Base-by-base conservation (phyloP, 2,329 filamentous ascomycete genomes). In the Penicillium paneum region DNA sequence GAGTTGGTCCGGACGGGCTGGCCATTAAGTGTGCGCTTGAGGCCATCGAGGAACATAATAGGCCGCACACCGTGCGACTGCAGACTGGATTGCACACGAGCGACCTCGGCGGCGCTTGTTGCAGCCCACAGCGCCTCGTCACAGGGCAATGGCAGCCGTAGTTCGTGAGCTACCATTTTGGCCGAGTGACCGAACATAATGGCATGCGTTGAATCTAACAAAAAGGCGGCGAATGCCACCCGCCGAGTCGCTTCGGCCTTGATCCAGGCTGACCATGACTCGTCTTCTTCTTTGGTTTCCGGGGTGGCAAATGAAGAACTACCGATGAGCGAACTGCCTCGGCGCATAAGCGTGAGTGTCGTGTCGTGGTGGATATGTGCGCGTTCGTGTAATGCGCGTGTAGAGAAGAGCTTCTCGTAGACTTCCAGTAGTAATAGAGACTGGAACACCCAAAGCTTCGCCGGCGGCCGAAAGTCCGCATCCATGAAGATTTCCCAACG, bases 331-430 rank as follows among this genome's bases (percentile, higher is more conserved):
- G 92, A 96, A 64, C 91, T 89, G 5, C 94, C 94, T 64, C 94
- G 84, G 34, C 94, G 87, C 93, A 99, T 97, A 55, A 97, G 78
- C 0, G 92, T 96, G 60, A 99, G 85, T 0, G 92, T 97, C 0
- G 93, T 97, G 13, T 93, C 93, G 69, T 99, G 94, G 67, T 97
- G 93, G 42, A 97, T 96, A 65, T 97, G 93, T 1, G 93, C 93
- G 61, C 94, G 83, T 74, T 99, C 94, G 72, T 99, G 94, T 31
- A 97, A 78, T 55, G 90, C 87, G 60, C 92, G 83, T 0, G 93
- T 96, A 36, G 91, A 94, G 71, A 93, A 97, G 89, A 96, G 94
- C 79, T 99, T 99, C 76, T 99, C 94, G 66, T 96, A 97, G 0
- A 96, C 78, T 71, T 99, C 94, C 12, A 97, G 80, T 5, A 97